A percentile compares a stretch with the other conserved stretches of the same genome.
Conservation (phyloP, 2,329 filamentous ascomycete genomes). For the Pseudogymnoascus sp. region DNA sequence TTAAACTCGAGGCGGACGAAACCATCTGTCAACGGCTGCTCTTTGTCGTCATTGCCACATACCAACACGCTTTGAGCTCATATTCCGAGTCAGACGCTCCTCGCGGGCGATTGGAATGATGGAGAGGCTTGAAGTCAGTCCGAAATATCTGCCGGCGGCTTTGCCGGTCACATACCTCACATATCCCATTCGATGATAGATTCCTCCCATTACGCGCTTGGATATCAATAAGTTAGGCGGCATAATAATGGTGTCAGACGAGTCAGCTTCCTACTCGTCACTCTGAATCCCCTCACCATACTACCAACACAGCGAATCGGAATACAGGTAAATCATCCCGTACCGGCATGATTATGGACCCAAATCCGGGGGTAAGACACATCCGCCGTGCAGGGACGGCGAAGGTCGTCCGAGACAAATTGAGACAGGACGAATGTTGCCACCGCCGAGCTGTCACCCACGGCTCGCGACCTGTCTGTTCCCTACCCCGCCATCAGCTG, state of each 20-base stretch:
- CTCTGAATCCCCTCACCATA: not conserved
- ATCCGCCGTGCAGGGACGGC: conserved; percentile 4
- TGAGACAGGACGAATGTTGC: not conserved
- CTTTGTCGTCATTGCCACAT: not conserved
- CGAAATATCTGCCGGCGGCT: not conserved
- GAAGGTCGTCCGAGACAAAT: not conserved
- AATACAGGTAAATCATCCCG: not conserved
- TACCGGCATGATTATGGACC: not conserved
- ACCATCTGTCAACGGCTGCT: not conserved
- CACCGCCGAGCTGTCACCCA: not conserved
- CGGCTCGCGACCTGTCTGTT: not conserved
- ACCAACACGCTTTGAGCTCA: not conserved
- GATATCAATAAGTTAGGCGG: not conserved
- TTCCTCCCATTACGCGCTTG: not conserved
- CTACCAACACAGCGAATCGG: not conserved
- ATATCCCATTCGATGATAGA: not conserved
- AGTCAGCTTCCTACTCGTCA: not conserved
- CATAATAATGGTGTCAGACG: conserved; percentile 6
- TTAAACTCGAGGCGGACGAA: not conserved
- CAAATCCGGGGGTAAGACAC: conserved; percentile 3
- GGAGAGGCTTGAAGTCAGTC: not conserved
- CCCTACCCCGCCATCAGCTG: not conserved
- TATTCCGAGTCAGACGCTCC: not conserved
- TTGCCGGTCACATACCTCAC: not conserved
- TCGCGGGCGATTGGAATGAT: not conserved